These are phyloP conservation scores for Chondrostereum purpureum DNA, from an alignment of 1,284 basidiomycete species.

Conservation along the genomic window DNA sequence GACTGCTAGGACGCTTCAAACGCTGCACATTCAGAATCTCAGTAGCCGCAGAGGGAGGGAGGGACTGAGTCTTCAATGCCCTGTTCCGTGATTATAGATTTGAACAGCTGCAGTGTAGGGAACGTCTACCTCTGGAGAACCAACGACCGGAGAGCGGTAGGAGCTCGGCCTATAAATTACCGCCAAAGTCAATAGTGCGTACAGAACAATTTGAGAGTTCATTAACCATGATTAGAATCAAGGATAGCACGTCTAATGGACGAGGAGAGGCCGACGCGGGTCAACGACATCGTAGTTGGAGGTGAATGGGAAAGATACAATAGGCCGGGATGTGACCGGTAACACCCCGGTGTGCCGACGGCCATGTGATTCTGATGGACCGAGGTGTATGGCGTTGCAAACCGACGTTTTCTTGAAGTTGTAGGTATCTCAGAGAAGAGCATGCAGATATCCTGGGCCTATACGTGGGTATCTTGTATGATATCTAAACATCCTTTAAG, in stretches of 20 bases:
- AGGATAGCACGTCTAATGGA: neutral
- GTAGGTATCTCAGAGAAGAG: too few relatives aligned
- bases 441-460: too few relatives aligned
- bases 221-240: neutral
- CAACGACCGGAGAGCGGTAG: neutral
- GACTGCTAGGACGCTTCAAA: conserved; percentile 77
- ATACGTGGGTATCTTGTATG: too few relatives aligned
- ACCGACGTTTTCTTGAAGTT: too few relatives aligned
- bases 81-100: too few relatives aligned
- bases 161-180: neutral
- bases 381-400: too few relatives aligned
- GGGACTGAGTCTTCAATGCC: conserved; percentile 58
- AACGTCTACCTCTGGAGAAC: too few relatives aligned
- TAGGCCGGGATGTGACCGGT: too few relatives aligned
- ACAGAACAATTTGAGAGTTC: neutral
- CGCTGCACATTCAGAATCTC: conserved; percentile 85
- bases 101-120: too few relatives aligned
- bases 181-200: neutral
- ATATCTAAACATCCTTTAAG: too few relatives aligned
- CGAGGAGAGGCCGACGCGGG: neutral
- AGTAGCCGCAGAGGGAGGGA: conserved; percentile 51
- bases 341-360: too few relatives aligned
- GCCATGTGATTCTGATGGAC: too few relatives aligned
- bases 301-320: neutral
- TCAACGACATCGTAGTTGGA: neutral